Evolutionary conservation across 2,329 filamentous ascomycete genomes (phyloP), one percentile per base, ranked within the genome.

Genomic region (Colletotrichum echinochloae): DNA sequence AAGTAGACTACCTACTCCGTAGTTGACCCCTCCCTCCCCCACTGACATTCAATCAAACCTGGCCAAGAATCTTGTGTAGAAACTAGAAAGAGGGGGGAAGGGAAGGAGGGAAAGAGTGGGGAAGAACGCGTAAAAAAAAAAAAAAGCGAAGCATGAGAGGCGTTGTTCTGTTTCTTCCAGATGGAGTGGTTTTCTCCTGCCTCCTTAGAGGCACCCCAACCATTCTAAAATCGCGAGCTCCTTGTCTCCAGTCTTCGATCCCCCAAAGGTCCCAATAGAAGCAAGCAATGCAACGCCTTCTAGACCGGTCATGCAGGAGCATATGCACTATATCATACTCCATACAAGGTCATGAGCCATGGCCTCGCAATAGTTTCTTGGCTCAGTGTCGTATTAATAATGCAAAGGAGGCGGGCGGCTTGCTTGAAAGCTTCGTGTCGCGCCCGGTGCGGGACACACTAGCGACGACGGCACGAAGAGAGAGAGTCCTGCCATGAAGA

Each of bases 161-260:
- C 63, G 66, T 51, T 56, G 66, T 30, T 48, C 26, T 66, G 66
- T 66, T 70, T 70, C 66, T 70, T 56, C 39, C 62, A 66, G 39
- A 56, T 20, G 62, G 66, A 8, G 20, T 11, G 6, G 6, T 23
- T 49, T 56, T 44, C 56, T 51, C 44, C 44, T 20, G 48, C 26
- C 66, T 66, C 55, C 54, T 56, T 70, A 16, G 39, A 66, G 49
- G 41, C 49, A 56, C 56, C 35, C 62, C 49, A 52, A 44, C 46
- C 49, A n/a, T 51, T 66, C 52, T 33, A 61, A 66, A 70, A 66
- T 61, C 51, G 66, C 33, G 33, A 70, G 7, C 52, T 26, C 52
- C 52, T 16, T 16, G 52, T 39, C 33, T 39, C 23, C 39, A 51
- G 18, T 44, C 49, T 51, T 37, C 59, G 20, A 20, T 39, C 30